Conservation (phyloP, 352 stramenopile genomes). For the Globisporangium middletonii region DNA sequence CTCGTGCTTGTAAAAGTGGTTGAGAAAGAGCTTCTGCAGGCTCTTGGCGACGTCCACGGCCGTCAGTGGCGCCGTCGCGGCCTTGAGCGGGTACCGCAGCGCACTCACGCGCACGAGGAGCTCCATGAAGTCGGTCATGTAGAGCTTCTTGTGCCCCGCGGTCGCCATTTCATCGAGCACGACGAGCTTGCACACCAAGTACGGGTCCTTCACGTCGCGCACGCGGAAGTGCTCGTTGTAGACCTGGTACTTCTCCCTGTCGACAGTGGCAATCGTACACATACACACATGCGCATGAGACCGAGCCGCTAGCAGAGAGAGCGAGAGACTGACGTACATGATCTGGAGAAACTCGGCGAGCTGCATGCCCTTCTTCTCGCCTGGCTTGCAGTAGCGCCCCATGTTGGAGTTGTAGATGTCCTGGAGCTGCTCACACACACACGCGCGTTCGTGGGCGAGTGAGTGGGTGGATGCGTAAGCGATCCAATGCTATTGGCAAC, state of each 20-base stretch:
- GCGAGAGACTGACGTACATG: conserved; percentile 20
- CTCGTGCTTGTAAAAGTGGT: conserved; percentile 71
- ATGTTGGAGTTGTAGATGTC: conserved; percentile 72
- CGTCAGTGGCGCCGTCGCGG: conserved; percentile 15
- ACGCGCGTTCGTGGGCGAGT: no score
- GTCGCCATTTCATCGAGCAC: conserved; percentile 75
- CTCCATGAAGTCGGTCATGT: conserved; percentile 76
- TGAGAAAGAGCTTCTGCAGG: conserved; percentile 52
- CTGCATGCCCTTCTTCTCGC: conserved; percentile 76
- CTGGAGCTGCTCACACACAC: conserved; percentile 38
- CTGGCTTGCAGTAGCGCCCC: conserved; percentile 64
- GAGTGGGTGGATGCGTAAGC: no score
- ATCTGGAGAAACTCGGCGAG: conserved; percentile 57
- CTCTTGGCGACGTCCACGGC: conserved; percentile 42
- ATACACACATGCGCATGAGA: neutral
- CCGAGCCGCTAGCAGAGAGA: neutral
- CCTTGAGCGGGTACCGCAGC: conserved; percentile 44
- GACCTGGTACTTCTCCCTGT: conserved; percentile 57
- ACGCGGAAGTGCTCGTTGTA: conserved; percentile 59
- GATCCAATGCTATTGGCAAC: no score
- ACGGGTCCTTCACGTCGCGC: conserved; percentile 64
- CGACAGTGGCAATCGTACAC: neutral
- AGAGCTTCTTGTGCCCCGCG: conserved; percentile 64
- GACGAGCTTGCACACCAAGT: conserved; percentile 64
- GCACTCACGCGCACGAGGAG: conserved; percentile 52